phyloP scores from a whole-genome alignment of 2,329 filamentous ascomycete species.

The Huntiella abstrusa region DNA sequence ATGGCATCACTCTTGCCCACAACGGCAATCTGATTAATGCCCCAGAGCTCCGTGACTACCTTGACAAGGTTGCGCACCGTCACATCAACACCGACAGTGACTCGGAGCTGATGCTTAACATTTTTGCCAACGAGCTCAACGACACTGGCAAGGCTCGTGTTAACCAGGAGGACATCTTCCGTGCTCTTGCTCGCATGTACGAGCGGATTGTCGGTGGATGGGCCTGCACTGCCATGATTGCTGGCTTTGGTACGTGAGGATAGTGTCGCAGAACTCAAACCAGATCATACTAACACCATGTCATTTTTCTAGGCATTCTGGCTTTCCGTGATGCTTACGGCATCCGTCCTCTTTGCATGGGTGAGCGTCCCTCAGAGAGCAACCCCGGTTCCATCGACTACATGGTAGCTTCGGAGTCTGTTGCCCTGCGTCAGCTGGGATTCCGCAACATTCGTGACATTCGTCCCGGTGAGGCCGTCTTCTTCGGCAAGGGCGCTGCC shows the following conservation, averaged over 20 bases:
- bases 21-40: constrained; percentile 81
- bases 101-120: constrained; percentile 67
- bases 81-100: constrained; percentile 86
- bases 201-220: constrained; percentile 53
- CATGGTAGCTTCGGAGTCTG: constrained; percentile 79
- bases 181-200: constrained; percentile 53
- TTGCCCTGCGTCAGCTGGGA: constrained; percentile 64
- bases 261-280: no score
- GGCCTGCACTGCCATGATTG: constrained; percentile 67
- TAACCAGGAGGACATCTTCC: constrained; percentile 61
- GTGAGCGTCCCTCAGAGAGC: constrained; percentile 48
- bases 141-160: constrained; percentile 66
- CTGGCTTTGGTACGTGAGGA: constrained; percentile 43
- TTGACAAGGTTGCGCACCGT: constrained; percentile 62
- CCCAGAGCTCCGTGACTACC: constrained; percentile 45
- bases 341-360: constrained; percentile 66
- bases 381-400: constrained; percentile 53
- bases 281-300: no score
- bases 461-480: constrained; percentile 66
- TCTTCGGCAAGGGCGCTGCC: constrained; percentile 57
- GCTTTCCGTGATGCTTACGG: constrained; percentile 28
- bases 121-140: constrained; percentile 67
- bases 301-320: not conserved
- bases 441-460: constrained; percentile 63
- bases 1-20: constrained; percentile 63